These are phyloP conservation scores for Leptographium galeiforme DNA, from an alignment of 2,329 filamentous ascomycete species.

Conservation along the genomic window DNA sequence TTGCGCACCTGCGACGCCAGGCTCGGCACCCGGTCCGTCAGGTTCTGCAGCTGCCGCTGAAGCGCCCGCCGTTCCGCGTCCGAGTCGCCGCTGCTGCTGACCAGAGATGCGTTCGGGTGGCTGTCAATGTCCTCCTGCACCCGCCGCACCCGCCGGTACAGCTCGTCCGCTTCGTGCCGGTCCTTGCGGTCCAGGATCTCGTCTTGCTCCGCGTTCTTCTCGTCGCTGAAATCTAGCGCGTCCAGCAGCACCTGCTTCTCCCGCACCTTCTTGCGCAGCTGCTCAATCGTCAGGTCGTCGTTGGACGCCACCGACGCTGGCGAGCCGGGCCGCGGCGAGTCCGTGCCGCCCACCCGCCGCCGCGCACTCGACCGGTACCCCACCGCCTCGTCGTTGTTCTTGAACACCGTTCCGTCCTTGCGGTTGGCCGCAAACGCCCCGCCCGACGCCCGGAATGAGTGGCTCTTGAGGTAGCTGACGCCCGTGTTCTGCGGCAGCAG, in stretches of 20 bases:
- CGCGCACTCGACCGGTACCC: conserved; percentile 91
- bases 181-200: conserved; percentile 84
- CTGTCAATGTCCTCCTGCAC: conserved; percentile 90
- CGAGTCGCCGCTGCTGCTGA: conserved; percentile 60
- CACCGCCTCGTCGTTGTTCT: conserved; percentile 87
- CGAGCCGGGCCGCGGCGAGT: conserved; percentile 66
- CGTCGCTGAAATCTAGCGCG: conserved; percentile 91
- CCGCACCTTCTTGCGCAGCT: conserved; percentile 80
- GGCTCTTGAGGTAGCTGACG: conserved; percentile 94
- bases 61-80: conserved; percentile 77
- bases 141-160: conserved; percentile 82
- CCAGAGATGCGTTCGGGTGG: conserved; percentile 64
- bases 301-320: conserved; percentile 55
- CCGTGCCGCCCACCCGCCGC: conserved; percentile 52
- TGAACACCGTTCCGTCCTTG: conserved; percentile 93
- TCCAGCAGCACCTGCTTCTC: conserved; percentile 92
- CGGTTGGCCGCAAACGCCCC: conserved; percentile 46
- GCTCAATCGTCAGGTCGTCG: conserved; percentile 75
- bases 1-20: conserved; percentile 84
- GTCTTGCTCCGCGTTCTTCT: conserved; percentile 79
- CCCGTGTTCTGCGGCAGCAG: conserved; percentile 90
- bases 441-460: conserved; percentile 66
- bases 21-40: conserved; percentile 82
- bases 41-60: conserved; percentile 75
- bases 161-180: conserved; percentile 79